These are phyloP conservation scores for Laetiporus sulphureus DNA, from an alignment of 1,284 basidiomycete genomes.

Conservation along the genomic window DNA sequence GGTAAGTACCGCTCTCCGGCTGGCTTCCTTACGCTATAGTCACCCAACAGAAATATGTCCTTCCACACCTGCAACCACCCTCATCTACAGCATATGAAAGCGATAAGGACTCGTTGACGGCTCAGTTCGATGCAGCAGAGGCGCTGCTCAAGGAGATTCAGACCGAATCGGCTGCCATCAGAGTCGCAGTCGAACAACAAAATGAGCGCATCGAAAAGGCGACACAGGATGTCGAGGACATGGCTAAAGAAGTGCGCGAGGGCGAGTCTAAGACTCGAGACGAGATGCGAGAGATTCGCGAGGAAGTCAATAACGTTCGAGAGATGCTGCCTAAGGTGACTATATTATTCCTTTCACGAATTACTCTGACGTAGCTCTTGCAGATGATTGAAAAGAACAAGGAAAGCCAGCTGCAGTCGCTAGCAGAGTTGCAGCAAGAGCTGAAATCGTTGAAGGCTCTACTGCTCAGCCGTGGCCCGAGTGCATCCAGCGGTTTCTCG, in stretches of 20 bases:
- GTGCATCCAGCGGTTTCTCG: conserved; percentile 39
- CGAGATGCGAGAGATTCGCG: conserved; percentile 88
- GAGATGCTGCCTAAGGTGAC: conserved; percentile 87
- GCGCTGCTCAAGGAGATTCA: conserved; percentile 80
- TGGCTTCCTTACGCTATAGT: conserved; percentile 1
- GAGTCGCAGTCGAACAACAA: conserved; percentile 78
- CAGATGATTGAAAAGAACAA: conserved; percentile 95
- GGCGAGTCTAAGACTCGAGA: conserved; percentile 77
- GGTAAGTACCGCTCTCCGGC: conserved; percentile 35
- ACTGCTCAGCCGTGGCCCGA: conserved; percentile 74
- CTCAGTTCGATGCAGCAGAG: conserved; percentile 93
- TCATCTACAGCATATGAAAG: conserved; percentile 85
- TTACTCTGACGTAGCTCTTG: conserved; percentile 1
- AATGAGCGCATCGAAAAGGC: conserved; percentile 72
- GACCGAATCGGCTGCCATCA: conserved; percentile 67
- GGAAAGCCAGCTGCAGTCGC: conserved; percentile 71
- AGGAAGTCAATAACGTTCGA: conserved; percentile 86
- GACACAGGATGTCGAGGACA: conserved; percentile 75
- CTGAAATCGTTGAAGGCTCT: conserved; percentile 93
- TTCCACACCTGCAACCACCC: conserved; percentile 90
- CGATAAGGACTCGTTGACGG: conserved; percentile 79
- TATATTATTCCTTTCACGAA: not conserved
- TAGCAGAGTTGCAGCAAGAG: conserved; percentile 87
- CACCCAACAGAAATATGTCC: conserved; percentile 73
- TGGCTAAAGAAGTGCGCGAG: conserved; percentile 72